phyloP scores from a whole-genome alignment of 2,329 filamentous ascomycete species.

The Penicillium sp. region DNA sequence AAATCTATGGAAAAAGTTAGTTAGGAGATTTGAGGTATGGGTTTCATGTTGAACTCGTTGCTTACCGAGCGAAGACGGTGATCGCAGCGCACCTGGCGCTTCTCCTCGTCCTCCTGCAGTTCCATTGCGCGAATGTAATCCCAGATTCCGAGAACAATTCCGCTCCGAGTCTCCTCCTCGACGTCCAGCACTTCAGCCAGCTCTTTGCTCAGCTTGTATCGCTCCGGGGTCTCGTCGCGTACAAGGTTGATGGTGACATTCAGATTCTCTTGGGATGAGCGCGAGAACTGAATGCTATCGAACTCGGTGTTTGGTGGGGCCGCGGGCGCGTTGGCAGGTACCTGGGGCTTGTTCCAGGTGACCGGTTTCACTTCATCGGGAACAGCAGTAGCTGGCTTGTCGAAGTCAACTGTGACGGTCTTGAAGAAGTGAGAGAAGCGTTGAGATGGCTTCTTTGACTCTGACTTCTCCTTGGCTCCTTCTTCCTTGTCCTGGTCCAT shows the following conservation, averaged over 20 bases:
- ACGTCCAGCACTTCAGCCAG: conserved; percentile 85
- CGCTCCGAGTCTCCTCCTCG: conserved; percentile 82
- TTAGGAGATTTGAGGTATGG: conserved; percentile 5
- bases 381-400: conserved; percentile 45
- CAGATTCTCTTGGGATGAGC: conserved; percentile 87
- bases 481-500: conserved; percentile 65
- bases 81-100: conserved; percentile 89
- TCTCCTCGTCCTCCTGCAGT: conserved; percentile 92
- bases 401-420: conserved; percentile 56
- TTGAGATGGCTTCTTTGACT: conserved; percentile 38
- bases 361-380: conserved; percentile 56
- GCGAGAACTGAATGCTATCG: conserved; percentile 88
- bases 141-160: conserved; percentile 90
- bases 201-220: conserved; percentile 77
- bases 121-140: conserved; percentile 88
- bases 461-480: conserved; percentile 30
- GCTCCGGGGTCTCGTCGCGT: conserved; percentile 82
- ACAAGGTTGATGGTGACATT: conserved; percentile 88
- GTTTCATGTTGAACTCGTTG: conserved; percentile 8
- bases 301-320: conserved; percentile 75
- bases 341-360: conserved; percentile 84
- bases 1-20: conserved; percentile 58
- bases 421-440: conserved; percentile 57
- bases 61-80: conserved; percentile 75
- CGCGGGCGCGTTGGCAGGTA: conserved; percentile 54